phyloP scores from a whole-genome alignment of 169 alveolate genomes.

The Blepharisma undulans region DNA sequence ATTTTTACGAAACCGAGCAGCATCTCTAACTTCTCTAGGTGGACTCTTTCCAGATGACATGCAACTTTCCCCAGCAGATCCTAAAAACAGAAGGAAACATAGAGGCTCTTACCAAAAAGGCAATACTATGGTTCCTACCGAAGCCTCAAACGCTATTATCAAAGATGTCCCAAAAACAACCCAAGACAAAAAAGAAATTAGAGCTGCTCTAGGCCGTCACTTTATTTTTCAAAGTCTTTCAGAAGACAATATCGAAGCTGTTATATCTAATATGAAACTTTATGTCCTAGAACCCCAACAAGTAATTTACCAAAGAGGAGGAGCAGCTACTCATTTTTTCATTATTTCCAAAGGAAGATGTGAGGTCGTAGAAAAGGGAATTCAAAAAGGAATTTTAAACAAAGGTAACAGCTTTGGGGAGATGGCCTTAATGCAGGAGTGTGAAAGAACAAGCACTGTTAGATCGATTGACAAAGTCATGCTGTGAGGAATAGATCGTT shows the following conservation, averaged over 20 bases:
- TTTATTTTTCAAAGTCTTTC: neutral
- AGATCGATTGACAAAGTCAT: constrained; percentile 19
- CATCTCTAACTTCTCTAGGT: neutral
- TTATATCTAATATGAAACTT: constrained; percentile 16
- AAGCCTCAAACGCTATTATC: neutral
- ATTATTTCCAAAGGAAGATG: constrained; percentile 54
- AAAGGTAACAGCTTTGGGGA: constrained; percentile 98
- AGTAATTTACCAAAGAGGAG: constrained; percentile 49
- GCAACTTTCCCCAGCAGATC: neutral
- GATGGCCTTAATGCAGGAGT: constrained; percentile 95
- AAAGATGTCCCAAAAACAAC: neutral
- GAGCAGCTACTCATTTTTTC: constrained; percentile 49
- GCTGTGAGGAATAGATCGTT: constrained; percentile 94
- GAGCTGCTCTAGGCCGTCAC: neutral
- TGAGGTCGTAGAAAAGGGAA: constrained; percentile 90
- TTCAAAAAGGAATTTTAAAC: constrained; percentile 84
- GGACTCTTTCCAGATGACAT: neutral
- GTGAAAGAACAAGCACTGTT: constrained; percentile 97
- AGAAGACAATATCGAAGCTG: neutral
- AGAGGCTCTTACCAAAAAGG: neutral
- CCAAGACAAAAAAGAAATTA: constrained; percentile 8
- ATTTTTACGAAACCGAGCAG: neutral
- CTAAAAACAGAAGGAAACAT: neutral
- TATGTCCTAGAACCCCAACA: neutral
- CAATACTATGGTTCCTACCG: neutral